Base-by-base conservation (phyloP, 2,329 filamentous ascomycete species). In the Amylocarpus encephaloides region DNA sequence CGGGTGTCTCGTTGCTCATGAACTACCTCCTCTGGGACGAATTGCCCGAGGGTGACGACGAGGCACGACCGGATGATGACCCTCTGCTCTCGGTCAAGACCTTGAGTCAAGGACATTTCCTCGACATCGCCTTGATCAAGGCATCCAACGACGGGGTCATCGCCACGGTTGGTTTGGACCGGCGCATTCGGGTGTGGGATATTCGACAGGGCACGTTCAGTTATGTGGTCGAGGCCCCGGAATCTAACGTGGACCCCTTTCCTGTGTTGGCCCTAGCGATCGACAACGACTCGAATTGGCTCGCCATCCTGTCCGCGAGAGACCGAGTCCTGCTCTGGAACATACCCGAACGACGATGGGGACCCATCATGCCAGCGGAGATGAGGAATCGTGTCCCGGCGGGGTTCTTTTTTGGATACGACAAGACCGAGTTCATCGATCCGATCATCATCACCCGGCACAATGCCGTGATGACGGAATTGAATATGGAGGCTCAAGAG, bases 21-120 rank as follows among this genome's bases (percentile, higher is more conserved):
- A 88, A 83, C 55, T 87, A 86, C 59, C 71, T 92, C 5, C 70
- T 92, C 0, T 86, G 81, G 77, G 82, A 83, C 51, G 67, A 69
- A 6, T 67, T 72, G 16, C 68, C 69, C 12, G 72, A 74, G 1
- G 68, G 70, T 6, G 70, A 76, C 7, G 68, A 73, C 5, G 71
- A 75, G 6, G 69, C 73, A 35, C 51, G 58, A 22, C 58, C 64
- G 0, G 68, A 73, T n/a, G 70, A 74, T 29, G 68, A 72, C 18
- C 72, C 78, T 0, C 67, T 77, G 1, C 67, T 91, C 11, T 77
- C 75, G 0, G 73, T 88, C 42, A 77, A 76, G 45, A 80, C 79
- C 1, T 64, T 90, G 10, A 71, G 72, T 22, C 73, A 75, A 12
- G 83, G 83, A 0, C 88, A 92, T 62, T 68, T 71, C 6, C 73